Base-by-base conservation (phyloP, 805 yeast species). In the Hemisphaericaspora nanyangensis region DNA sequence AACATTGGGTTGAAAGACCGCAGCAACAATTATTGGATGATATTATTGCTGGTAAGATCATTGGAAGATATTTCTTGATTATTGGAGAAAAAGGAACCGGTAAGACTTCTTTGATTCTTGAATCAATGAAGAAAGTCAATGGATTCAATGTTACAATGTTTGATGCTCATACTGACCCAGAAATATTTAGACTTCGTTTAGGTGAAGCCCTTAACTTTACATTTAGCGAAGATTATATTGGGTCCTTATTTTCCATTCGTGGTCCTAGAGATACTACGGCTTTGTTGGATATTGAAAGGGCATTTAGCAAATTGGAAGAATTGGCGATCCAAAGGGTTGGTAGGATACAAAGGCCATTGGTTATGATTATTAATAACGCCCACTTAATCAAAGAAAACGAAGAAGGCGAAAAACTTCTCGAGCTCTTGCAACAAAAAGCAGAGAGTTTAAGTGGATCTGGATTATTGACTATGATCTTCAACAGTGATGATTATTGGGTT, bases 71-170 rank as follows among this genome's bases (percentile, higher is more conserved):
- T 60, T 82, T 77, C 52, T 61, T 86, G 34, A 54, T 86, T 8
- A 74, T 86, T 29, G 95, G 95, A 22, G 95, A 85, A 55, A 85
- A 86, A 55, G 95, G 95, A 1, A 85, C 93, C 0, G 95, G 95
- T 2, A 85, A 85, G 54, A 80, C 89, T 1, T 80, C 91, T 1
- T 72, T 87, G 66, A 69, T 86, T 12, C 59, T 83, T 50, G 88
- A 85, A 47, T 74, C 88, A 2, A 76, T 86, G 68, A 73, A 78
- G 42, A 75, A 80, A 47, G 77, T 76, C 2, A 63, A 72, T 28
- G 87, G 90, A 0, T 58, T 62, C 36, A 77, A 81, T 49, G 85
- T 87, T 35, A 76, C 87, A 0, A 70, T 82, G 35, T 64, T 86
- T 43, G 95, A 86, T 53, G 93, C 93, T 1, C 93, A 85, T 51